These are phyloP conservation scores for Rhizophora apiculata DNA, from an alignment of 345 rosid species.

Conservation along the genomic window DNA sequence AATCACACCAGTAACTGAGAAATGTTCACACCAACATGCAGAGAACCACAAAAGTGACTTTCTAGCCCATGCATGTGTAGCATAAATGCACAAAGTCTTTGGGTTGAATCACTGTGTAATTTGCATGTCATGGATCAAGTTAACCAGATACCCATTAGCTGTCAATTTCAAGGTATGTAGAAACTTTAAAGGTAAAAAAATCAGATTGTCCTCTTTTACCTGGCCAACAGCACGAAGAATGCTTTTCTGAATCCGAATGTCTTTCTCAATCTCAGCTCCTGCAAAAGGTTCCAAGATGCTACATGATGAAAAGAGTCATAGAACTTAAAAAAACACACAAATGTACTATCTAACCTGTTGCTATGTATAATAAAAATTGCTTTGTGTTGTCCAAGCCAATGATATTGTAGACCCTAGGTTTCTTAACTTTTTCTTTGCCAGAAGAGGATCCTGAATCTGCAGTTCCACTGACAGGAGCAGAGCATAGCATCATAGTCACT, in stretches of 20 bases:
- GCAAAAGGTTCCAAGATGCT: slow-evolving; percentile 21
- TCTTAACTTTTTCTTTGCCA: slow-evolving; percentile 88
- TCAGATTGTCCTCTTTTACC: slow-evolving; percentile 40
- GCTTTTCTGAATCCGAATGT: slow-evolving; percentile 62
- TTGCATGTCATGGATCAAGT: background rate
- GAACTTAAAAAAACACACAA: background rate
- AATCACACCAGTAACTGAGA: too few relatives aligned
- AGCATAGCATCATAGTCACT: slow-evolving; percentile 87
- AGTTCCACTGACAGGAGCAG: slow-evolving; percentile 75
- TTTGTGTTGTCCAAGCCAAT: slow-evolving; percentile 75
- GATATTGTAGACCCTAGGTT: slow-evolving; percentile 68
- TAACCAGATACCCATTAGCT: slow-evolving; percentile 5
- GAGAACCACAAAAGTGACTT: background rate
- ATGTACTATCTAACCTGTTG: slow-evolving; percentile 52
- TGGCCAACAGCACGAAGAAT: slow-evolving; percentile 80
- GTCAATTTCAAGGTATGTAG: background rate
- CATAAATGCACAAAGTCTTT: background rate
- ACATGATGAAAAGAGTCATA: slow-evolving; percentile 10
- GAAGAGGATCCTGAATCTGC: slow-evolving; percentile 64
- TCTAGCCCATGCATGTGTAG: background rate
- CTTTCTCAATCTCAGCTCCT: slow-evolving; percentile 85
- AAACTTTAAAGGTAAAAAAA: background rate
- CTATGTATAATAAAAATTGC: slow-evolving; percentile 75
- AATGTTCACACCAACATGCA: background rate
- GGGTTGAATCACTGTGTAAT: background rate